Evolutionary conservation across 768 basidiomycete species (phyloP).

Genomic region (Mycena leptocephala): DNA sequence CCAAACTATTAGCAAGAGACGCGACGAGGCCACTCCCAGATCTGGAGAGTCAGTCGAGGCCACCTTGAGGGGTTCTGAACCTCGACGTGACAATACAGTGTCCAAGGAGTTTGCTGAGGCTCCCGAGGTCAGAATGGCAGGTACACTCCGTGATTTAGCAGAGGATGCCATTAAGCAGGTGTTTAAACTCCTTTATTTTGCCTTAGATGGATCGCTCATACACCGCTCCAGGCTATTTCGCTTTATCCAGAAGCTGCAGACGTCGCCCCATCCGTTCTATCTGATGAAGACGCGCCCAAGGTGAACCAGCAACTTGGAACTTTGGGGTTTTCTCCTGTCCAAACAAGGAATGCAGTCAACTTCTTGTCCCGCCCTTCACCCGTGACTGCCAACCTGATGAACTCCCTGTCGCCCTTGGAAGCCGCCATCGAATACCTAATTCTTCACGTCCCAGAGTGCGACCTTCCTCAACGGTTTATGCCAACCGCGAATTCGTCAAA

Average conservation of each 20-base stretch:
- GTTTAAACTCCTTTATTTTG: not conserved
- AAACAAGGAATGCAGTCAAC: constrained; percentile 67
- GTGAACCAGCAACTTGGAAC: constrained; percentile 70
- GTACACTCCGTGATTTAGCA: constrained; percentile 80
- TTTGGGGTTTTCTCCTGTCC: constrained; percentile 77
- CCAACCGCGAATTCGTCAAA: constrained; percentile 77
- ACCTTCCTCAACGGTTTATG: constrained; percentile 84
- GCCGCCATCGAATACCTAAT: constrained; percentile 90
- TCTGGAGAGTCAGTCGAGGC: constrained; percentile 9
- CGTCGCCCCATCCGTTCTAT: constrained; percentile 51
- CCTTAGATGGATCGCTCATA: constrained; percentile 24
- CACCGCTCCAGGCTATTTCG: constrained; percentile 60
- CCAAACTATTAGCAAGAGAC: constrained; percentile 64
- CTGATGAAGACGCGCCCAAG: constrained; percentile 57
- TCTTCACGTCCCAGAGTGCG: constrained; percentile 88
- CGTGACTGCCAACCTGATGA: constrained; percentile 75
- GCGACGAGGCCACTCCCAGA: constrained; percentile 48
- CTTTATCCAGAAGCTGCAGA: constrained; percentile 67
- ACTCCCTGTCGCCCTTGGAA: constrained; percentile 74
- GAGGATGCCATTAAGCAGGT: constrained; percentile 89
- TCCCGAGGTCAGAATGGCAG: constrained; percentile 91
- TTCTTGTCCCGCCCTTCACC: constrained; percentile 73
- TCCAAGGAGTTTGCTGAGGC: constrained; percentile 61
- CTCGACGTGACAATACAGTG: constrained; percentile 31
- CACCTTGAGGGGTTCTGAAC: constrained; percentile 38